Evolutionary conservation across 176 grass and related monocot genomes (phyloP).

Genomic region (Rhynchospora tenuis): DNA sequence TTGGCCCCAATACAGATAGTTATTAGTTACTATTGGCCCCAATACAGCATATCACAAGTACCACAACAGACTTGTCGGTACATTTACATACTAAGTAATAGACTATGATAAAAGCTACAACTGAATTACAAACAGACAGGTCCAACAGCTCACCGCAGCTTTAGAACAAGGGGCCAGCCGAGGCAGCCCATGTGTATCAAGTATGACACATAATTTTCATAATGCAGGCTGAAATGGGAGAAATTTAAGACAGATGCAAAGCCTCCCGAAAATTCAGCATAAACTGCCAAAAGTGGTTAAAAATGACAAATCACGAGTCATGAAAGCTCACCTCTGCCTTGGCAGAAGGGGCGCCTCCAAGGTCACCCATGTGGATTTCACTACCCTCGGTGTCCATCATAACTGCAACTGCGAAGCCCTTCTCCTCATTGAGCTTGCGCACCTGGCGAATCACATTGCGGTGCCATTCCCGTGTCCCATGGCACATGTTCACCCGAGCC

Average conservation of each 20-base stretch:
- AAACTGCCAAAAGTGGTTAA: background rate
- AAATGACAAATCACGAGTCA: background rate
- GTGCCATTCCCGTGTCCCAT: slow-evolving; percentile 82
- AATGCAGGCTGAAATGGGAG: background rate
- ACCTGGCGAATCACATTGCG: slow-evolving; percentile 56
- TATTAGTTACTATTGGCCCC: background rate
- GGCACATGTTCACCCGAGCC: slow-evolving; percentile 91
- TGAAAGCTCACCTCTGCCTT: slow-evolving; percentile 60
- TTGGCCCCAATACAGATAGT: too few species aligned
- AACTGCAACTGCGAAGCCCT: slow-evolving; percentile 73
- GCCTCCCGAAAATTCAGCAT: background rate
- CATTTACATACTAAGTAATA: background rate
- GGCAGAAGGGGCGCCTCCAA: slow-evolving; percentile 66
- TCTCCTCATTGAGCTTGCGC: slow-evolving; percentile 85
- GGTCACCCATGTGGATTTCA: slow-evolving; percentile 97
- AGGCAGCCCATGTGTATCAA: slow-evolving; percentile 61
- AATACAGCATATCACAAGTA: background rate
- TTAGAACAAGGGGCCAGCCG: slow-evolving; percentile 42
- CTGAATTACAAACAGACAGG: background rate
- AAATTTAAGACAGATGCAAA: background rate
- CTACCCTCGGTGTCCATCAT: slow-evolving; percentile 99
- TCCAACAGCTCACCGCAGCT: slow-evolving; percentile 41
- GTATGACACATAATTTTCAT: background rate
- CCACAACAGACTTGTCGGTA: background rate
- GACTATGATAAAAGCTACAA: background rate